These are phyloP conservation scores for Coemansia sp. DNA, from an alignment of 192 early-diverging fungal genomes.

Conservation along the genomic window DNA sequence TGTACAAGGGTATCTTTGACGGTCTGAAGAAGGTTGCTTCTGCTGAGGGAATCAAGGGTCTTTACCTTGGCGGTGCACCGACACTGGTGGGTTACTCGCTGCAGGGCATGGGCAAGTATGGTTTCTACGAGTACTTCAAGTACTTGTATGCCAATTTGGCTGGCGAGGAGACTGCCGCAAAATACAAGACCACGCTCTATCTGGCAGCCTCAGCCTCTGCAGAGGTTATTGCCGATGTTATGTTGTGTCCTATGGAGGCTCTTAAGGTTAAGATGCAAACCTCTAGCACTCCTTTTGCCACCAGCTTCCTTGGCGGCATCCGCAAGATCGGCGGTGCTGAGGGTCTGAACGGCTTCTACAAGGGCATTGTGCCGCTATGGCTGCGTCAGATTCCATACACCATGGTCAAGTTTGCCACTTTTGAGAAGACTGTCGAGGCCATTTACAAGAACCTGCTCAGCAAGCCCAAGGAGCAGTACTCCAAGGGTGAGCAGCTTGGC, in stretches of 20 bases:
- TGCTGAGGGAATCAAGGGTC: constrained; percentile 68
- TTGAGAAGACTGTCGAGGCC: constrained; percentile 71
- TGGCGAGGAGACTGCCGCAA: constrained; percentile 68
- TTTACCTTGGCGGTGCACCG: constrained; percentile 76
- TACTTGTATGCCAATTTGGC: constrained; percentile 62
- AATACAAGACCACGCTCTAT: constrained; percentile 74
- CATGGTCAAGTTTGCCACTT: constrained; percentile 82
- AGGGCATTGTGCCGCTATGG: constrained; percentile 74
- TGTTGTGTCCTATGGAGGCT: constrained; percentile 83
- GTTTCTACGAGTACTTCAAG: constrained; percentile 90
- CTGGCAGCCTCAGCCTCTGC: constrained; percentile 73
- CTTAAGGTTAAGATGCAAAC: constrained; percentile 87
- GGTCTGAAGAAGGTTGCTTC: constrained; percentile 57
- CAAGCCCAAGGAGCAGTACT: constrained; percentile 69
- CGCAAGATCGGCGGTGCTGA: constrained; percentile 59
- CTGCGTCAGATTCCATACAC: constrained; percentile 83
- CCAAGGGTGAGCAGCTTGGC: constrained; percentile 69
- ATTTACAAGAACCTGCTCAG: constrained; percentile 64
- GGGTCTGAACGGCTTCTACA: constrained; percentile 70
- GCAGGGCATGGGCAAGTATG: constrained; percentile 87
- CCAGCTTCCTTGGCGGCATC: constrained; percentile 63
- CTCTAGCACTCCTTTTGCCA: constrained; percentile 71
- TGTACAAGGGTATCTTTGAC: constrained; percentile 58
- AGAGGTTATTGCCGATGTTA: constrained; percentile 78
- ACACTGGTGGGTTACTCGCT: constrained; percentile 81